Evolutionary conservation across 768 basidiomycete species (phyloP).

Genomic region (Naganishia vaughanmartiniae): DNA sequence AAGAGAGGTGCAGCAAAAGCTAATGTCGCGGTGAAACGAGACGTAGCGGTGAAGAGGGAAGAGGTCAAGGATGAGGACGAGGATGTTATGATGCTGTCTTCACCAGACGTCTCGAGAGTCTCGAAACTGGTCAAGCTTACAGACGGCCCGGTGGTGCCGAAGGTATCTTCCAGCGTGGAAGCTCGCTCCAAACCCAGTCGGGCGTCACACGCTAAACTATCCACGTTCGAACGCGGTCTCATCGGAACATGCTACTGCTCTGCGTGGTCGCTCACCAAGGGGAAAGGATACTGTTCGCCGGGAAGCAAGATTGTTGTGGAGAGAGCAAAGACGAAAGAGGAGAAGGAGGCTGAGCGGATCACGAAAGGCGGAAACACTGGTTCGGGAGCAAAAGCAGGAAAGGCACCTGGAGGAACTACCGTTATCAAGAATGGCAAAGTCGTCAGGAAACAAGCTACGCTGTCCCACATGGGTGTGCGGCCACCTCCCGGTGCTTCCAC

Average conservation of each 20-base stretch:
- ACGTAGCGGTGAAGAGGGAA: conserved; percentile 3
- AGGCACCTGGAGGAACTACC: conserved; percentile 13
- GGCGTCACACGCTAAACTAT: neutral
- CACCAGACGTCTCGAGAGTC: conserved; percentile 11
- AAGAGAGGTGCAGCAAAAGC: neutral
- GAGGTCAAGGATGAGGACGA: conserved; percentile 16
- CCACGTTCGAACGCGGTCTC: conserved; percentile 39
- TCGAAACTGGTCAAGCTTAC: neutral
- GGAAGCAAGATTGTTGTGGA: conserved; percentile 46
- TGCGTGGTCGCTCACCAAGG: conserved; percentile 49
- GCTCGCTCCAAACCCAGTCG: neutral
- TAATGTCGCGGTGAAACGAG: neutral
- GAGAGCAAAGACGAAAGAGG: conserved; percentile 36
- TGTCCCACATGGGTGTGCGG: conserved; percentile 45
- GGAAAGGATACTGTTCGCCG: conserved; percentile 48
- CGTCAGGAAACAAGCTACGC: conserved; percentile 48
- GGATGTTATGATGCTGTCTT: conserved; percentile 31
- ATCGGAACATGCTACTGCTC: conserved; percentile 50
- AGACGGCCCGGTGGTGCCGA: neutral
- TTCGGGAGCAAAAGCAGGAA: conserved; percentile 31
- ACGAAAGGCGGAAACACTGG: conserved; percentile 34
- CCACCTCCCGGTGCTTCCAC: conserved; percentile 37
- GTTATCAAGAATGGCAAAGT: conserved; percentile 46
- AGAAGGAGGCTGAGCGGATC: conserved; percentile 35
- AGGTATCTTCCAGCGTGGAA: neutral